Evolutionary conservation across 495 filamentous ascomycete species (phyloP).

Genomic region (Hypoxylon subgilvum): DNA sequence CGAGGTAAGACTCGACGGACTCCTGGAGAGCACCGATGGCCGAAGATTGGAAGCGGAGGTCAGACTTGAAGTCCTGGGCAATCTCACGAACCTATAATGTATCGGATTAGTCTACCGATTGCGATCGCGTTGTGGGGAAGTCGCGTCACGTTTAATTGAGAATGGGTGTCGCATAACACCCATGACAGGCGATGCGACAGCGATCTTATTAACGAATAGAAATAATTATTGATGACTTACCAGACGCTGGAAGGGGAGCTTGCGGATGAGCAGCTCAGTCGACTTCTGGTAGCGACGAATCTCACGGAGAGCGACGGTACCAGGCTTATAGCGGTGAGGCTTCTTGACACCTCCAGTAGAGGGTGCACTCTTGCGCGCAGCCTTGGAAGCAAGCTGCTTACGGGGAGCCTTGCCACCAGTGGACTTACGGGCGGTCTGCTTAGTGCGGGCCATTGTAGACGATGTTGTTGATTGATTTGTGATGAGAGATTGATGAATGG

Average conservation of each 20-base stretch:
- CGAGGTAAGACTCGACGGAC: slow-evolving; percentile 99
- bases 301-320: slow-evolving; percentile 99
- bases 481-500: slow-evolving; percentile 56
- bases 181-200: background rate
- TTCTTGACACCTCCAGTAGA: slow-evolving; percentile 92
- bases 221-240: slow-evolving; percentile 62
- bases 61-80: slow-evolving; percentile 99
- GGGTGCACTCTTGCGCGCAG: slow-evolving; percentile 61
- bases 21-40: slow-evolving; percentile 99
- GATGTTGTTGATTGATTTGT: slow-evolving; percentile 45
- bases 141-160: slow-evolving; percentile 1
- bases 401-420: slow-evolving; percentile 99
- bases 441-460: slow-evolving; percentile 93
- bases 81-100: slow-evolving; percentile 83
- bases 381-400: slow-evolving; percentile 82
- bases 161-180: slow-evolving; percentile 1
- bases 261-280: slow-evolving; percentile 99
- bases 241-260: slow-evolving; percentile 99
- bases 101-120: slow-evolving; percentile 43
- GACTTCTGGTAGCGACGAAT: slow-evolving; percentile 99
- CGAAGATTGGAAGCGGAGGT: slow-evolving; percentile 99
- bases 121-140: slow-evolving; percentile 10
- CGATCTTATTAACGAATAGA: background rate
- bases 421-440: slow-evolving; percentile 99
- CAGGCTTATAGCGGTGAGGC: slow-evolving; percentile 99